Percentiles rank a stretch among this genome's conserved stretches.
These are phyloP conservation scores for Botrytis cinerea DNA, from an alignment of 2,329 filamentous ascomycete species.

Conservation along the genomic window DNA sequence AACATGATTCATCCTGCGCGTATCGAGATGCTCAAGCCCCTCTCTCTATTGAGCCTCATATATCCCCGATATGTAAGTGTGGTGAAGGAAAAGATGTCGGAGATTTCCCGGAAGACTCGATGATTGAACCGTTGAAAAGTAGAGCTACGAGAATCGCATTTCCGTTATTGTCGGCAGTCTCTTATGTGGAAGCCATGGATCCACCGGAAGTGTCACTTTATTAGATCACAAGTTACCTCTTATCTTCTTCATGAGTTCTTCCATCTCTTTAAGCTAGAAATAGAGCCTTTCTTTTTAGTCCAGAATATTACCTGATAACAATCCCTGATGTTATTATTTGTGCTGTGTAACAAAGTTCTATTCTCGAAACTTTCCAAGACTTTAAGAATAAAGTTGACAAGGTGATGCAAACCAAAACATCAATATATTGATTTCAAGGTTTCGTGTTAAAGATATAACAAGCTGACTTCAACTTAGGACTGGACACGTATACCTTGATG, in stretches of 20 bases:
- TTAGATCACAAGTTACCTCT: neutral
- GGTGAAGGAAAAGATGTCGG: slow-evolving; percentile 9
- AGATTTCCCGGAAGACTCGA: neutral
- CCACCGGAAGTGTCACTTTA: neutral
- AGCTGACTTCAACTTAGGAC: neutral
- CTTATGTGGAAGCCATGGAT: slow-evolving; percentile 2
- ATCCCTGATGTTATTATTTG: neutral
- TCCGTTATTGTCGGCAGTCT: slow-evolving; percentile 10
- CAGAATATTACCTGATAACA: neutral
- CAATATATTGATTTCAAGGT: neutral
- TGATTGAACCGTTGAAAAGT: neutral
- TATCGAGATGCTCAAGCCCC: neutral
- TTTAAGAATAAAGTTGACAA: neutral
- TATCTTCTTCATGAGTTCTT: neutral
- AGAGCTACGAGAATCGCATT: neutral
- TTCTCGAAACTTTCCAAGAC: neutral
- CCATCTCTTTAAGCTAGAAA: neutral
- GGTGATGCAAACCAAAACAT: neutral
- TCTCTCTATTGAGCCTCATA: neutral
- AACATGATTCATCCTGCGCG: neutral
- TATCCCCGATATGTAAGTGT: neutral
- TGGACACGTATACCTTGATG: neutral
- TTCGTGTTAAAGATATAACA: neutral
- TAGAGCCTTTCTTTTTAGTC: too few relatives aligned
- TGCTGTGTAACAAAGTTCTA: neutral